phyloP scores from a whole-genome alignment of 2,329 filamentous ascomycete species.

The Verruconis gallopava region DNA sequence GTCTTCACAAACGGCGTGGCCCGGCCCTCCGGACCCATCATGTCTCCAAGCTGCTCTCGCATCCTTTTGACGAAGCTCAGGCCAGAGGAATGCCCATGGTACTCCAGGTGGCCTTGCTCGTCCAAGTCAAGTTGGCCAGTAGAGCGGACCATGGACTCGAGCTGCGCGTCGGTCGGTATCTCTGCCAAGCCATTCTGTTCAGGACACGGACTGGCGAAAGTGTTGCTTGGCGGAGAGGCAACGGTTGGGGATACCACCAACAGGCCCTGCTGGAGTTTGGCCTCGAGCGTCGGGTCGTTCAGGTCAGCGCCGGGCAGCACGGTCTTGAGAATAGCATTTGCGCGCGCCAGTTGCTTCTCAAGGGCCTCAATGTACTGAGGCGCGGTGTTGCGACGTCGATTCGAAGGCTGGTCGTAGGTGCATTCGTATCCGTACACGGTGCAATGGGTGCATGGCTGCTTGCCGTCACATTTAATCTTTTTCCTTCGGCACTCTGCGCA shows the following conservation, averaged over 20 bases:
- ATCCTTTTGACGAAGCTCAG: conserved; percentile 78
- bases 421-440: conserved; percentile 98
- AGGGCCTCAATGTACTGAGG: conserved; percentile 88
- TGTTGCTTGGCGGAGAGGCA: conserved; percentile 12
- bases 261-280: conserved; percentile 56
- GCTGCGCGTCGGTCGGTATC: conserved; percentile 52
- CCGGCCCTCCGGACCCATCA: conserved; percentile 53
- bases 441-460: conserved; percentile 64
- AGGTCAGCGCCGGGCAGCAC: conserved; percentile 76
- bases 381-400: conserved; percentile 76
- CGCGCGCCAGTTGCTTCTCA: conserved; percentile 69
- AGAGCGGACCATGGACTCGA: conserved; percentile 90
- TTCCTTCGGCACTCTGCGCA: conserved; percentile 28
- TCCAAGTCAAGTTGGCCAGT: conserved; percentile 85
- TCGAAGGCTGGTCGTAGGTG: conserved; percentile 90
- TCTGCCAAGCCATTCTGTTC: background rate
- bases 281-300: conserved; percentile 72
- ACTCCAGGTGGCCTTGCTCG: conserved; percentile 86
- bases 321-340: conserved; percentile 64
- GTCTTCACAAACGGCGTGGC: conserved; percentile 43
- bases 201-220: conserved; percentile 9
- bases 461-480: conserved; percentile 44
- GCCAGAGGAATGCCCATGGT: conserved; percentile 85
- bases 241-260: conserved; percentile 20
- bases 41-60: conserved; percentile 71